Base-by-base conservation (phyloP, 164 flowering plant genomes). In the Kalanchoe fedtschenkoi region DNA sequence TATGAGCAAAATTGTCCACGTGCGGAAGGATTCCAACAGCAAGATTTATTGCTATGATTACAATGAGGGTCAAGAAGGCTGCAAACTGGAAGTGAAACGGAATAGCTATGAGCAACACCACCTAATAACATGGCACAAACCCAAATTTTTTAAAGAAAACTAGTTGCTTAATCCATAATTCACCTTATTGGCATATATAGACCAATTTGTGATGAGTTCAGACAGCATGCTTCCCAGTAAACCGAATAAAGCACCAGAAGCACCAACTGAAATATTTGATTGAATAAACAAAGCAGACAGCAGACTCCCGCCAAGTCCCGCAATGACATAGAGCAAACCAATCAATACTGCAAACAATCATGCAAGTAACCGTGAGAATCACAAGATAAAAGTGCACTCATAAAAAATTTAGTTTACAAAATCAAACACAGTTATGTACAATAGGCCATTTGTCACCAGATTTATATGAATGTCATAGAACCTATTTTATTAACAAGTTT, bases 1-100 rank as follows among this genome's bases (percentile, higher is more conserved):
- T 80, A 68, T 93, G 99, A 65, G 99, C 97, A 70, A 87, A 95
- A 70, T 83, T 91, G 83, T 91, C 96, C 42, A 91, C 91, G 29
- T 83, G 88, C 16, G 97, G 97, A 63, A 95, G 91, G 53, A 88
- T 74, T 61, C 97, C 99, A 39, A 95, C 80, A 0, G 88, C 97
- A 62, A 93, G 66, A 64, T 93, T 93, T 60, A 87, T 69, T 16
- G 59, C 85, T 33, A 87, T 75, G 68, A 90, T 81, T 58, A 84
- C 13, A 62, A 90, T 19, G 19, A 93, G 95, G 60, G 95, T 82
- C 62, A 83, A 34, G 28, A 90, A 64, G 37, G 90, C 88, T 64
- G 86, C 85, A 3, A 83, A 62, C 97, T 90, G 74, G 62, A 74
- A 47, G 29, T 8, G 28, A 22, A 8, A 47, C 21, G 7, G 22